Conservation (phyloP, 179 eudicot species). For the Patellifolia procumbens region DNA sequence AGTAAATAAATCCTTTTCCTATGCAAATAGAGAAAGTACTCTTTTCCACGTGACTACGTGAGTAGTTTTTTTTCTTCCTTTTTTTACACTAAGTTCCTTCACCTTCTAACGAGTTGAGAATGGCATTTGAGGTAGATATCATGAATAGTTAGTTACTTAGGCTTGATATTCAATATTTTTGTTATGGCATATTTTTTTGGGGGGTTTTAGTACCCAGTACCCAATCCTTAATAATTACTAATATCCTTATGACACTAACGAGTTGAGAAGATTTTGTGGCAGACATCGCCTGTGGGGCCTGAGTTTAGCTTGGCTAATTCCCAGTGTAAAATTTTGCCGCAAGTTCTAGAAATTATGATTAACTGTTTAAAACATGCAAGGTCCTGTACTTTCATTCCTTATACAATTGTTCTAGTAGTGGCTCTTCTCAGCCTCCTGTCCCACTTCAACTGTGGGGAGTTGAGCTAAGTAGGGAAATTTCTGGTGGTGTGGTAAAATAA, state of each 20-base stretch:
- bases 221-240: background rate
- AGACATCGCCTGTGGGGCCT: background rate
- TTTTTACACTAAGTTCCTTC: no score
- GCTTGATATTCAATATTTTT: background rate
- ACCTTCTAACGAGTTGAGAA: no score
- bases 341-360: background rate
- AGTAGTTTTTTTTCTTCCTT: no score
- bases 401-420: background rate
- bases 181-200: background rate
- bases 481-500: no score
- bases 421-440: background rate
- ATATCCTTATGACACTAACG: background rate
- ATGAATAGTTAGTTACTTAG: no score
- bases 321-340: background rate
- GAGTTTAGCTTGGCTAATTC: background rate
- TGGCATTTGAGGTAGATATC: background rate
- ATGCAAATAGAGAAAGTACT: no score
- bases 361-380: background rate
- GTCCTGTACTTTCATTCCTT: background rate
- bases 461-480: background rate
- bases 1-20: no score
- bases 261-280: background rate
- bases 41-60: no score
- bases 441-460: background rate
- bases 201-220: background rate